Evolutionary conservation across 2,329 filamentous ascomycete genomes (phyloP), one percentile per base, ranked within the genome.

Genomic region (Ceratocystis papillata): DNA sequence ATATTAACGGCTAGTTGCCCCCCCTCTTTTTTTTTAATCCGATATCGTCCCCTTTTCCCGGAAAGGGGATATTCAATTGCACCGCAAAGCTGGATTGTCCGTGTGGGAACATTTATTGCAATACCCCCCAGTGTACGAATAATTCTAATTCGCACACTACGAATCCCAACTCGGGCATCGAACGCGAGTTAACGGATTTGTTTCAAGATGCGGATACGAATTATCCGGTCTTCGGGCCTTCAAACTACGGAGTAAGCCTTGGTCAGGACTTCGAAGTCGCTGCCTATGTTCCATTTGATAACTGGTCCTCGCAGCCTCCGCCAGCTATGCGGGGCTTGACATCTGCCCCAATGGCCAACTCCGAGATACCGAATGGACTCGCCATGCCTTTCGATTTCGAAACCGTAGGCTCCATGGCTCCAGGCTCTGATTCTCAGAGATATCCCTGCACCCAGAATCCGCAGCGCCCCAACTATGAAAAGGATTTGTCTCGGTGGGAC

Each of bases 71-170:
- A 45, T 65, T 48, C n/a, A 25, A 63, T 20, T 41, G 57, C 37
- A 55, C 53, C 48, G 63, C 63, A 67, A 67, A 65, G 41, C 60
- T 67, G 59, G 66, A 65, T 65, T 50, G 46, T 28, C 41, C 53
- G 30, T 67, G 62, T 44, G 60, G 15, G 30, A 46, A 60, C 50
- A 22, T 63, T 60, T 67, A 48, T 61, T 65, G 41, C 17, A 37
- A 63, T 57, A 65, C 63, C 61, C 37, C 59, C 33, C 66, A 63
- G 66, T 65, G 66, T 59, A 63, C 60, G 48, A 46, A 64, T 63
- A 63, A 48, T 65, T 63, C 45, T 50, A 33, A 53, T 65, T 50
- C 53, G 45, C 59, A 65, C 59, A 64, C 62, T 25, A 48, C 48
- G 44, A 61, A 48, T 53, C 53, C 41, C 22, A 25, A 30, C 37